Base-by-base conservation (phyloP, 345 rosid genomes). In the Citrus cavaleriei region DNA sequence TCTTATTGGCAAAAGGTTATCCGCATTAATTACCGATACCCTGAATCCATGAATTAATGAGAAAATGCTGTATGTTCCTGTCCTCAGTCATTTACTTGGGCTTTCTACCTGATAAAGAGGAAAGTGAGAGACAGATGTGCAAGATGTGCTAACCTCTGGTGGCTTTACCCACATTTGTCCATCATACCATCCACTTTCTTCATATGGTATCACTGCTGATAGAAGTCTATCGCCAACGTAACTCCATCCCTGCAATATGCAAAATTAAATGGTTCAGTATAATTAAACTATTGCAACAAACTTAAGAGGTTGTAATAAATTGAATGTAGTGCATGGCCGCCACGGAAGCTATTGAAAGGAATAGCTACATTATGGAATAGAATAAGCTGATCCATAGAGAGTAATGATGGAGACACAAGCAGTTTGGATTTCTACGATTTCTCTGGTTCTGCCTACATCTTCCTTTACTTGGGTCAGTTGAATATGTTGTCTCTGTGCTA, bases 141-240 rank as follows among this genome's bases (percentile, higher is more conserved):
- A 10, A 22, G 28, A 49, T 66, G 78, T 24, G 80, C 92, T 80
- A 80, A 93, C 98, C 98, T 93, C 98, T 0, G 99, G 97, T 61
- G 99, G 98, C 81, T 95, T 95, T 38, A 92, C 98, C 97, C 96
- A 93, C 96, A 92, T 95, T 82, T 93, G 99, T 28, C 98, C 99
- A 73, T 95, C 97, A 84, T 95, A 95, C 98, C 99, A 95, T 80
- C 99, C 99, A 60, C 90, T 95, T 88, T 95, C 99, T 88, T 95
- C 99, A 58, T 95, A 93, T 21, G 98, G 98, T 49, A 95, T 84
- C 77, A 95, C 97, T 3, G 99, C 99, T 25, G 99, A 90, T 71
- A 95, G 91, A 78, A 95, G 93, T 80, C 99, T 89, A 73, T 93
- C 98, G 34, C 99, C 99, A 60, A 93, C 96, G 64, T 93, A 95